Percentiles rank a stretch among this genome's conserved stretches.
Evolutionary conservation across 2,329 filamentous ascomycete genomes (phyloP).

Genomic region (Neonectria punicea): DNA sequence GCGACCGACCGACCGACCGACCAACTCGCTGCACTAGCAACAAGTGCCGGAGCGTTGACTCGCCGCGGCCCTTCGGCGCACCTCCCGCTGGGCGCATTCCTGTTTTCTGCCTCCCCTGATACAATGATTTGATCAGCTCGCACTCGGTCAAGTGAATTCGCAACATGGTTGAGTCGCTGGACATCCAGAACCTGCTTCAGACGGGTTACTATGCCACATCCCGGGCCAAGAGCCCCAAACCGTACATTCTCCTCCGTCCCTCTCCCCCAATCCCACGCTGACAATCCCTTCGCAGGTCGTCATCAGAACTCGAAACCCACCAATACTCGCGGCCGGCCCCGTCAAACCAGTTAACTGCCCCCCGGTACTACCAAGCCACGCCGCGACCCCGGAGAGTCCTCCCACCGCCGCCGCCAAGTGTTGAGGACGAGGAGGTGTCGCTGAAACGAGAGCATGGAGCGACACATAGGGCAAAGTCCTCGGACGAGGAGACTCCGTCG

Average conservation of each 20-base stretch:
- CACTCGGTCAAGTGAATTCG: conserved; percentile 31
- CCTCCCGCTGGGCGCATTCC: conserved; percentile 20
- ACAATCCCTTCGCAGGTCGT: conserved; percentile 29
- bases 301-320: conserved; percentile 31
- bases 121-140: conserved; percentile 38
- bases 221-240: conserved; percentile 49
- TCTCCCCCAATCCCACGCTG: conserved; percentile 19
- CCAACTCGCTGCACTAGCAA: conserved; percentile 17
- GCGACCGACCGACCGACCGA: conserved; percentile 24
- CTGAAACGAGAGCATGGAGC: conserved; percentile 68
- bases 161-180: conserved; percentile 56
- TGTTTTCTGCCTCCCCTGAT: conserved; percentile 19
- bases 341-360: conserved; percentile 30
- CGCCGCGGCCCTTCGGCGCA: conserved; percentile 3
- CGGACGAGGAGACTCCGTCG: conserved; percentile 66
- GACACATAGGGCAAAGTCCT: conserved; percentile 39
- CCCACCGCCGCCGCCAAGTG: conserved; percentile 70
- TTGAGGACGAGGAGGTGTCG: conserved; percentile 75
- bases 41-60: conserved; percentile 1
- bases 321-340: conserved; percentile 31
- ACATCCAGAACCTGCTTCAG: conserved; percentile 59
- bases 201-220: conserved; percentile 63
- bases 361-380: conserved; percentile 30
- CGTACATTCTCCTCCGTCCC: conserved; percentile 36
- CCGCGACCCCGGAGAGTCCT: conserved; percentile 38